These are phyloP conservation scores for Parietichytrium sp. DNA, from an alignment of 108 stramenopile species.

Conservation along the genomic window DNA sequence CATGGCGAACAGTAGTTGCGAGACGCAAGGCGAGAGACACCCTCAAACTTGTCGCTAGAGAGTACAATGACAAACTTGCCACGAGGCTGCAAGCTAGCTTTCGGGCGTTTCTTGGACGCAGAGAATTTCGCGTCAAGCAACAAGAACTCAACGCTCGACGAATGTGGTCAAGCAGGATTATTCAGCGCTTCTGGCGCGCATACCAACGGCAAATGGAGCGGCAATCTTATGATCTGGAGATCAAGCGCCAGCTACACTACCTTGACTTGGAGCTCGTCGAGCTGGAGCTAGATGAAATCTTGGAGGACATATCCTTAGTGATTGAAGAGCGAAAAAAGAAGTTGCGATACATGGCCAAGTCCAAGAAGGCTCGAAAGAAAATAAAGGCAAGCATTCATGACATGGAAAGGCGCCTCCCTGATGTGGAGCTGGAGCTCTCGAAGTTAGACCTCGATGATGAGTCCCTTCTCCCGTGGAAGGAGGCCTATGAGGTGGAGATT, in stretches of 20 bases:
- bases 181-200: conserved; percentile 27
- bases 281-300: conserved; percentile 1
- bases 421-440: conserved; percentile 20
- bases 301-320: background rate
- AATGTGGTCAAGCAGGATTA: background rate
- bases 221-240: no score
- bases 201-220: background rate
- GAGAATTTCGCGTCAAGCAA: background rate
- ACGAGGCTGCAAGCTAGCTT: conserved; percentile 25
- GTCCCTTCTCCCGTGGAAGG: background rate
- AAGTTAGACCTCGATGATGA: conserved; percentile 9
- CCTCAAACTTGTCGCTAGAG: background rate
- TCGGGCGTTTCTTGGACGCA: conserved; percentile 20
- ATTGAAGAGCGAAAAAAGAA: background rate
- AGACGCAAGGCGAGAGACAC: conserved; percentile 10
- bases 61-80: conserved; percentile 1
- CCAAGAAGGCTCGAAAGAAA: background rate
- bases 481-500: conserved; percentile 12
- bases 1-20: background rate
- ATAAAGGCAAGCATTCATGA: background rate
- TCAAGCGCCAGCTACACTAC: conserved; percentile 3
- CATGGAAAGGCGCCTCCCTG: conserved; percentile 12
- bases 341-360: background rate
- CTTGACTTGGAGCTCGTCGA: conserved; percentile 7
- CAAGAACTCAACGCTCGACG: conserved; percentile 21